Evolutionary conservation across 2,329 filamentous ascomycete genomes (phyloP), one percentile per base, ranked within the genome.

Genomic region (Nigrograna mackinnonii): DNA sequence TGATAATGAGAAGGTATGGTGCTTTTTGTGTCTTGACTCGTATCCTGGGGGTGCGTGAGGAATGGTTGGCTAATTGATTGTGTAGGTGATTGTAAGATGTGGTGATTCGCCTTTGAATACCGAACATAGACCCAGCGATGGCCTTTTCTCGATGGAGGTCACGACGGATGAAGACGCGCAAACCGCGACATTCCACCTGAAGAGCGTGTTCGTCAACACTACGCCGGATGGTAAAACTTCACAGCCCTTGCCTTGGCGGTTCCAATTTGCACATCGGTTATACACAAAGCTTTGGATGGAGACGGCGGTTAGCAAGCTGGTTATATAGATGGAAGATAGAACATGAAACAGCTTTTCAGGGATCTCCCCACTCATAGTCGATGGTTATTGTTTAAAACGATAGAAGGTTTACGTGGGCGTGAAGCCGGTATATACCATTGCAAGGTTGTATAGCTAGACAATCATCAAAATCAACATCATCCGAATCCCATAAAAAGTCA

Each of bases 271-370:
- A 32, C 68, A 70, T 47, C 52, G 61, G 30, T 52, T 60, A 52
- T 70, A 70, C 31, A 67, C 66, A 0, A 69, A 70, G 52, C 49
- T 71, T 17, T 70, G 66, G 68, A 69, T 71, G 67, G 68, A 71
- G 52, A 66, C 66, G 14, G 67, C 66, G 22, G 67, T 67, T 5
- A 47, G 66, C 46, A 69, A 66, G 37, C 37, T 70, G 49, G 39
- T 68, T 48, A 61, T 60, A 43, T 65, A 55, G 41, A 18, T n/a
- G 20, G 2, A 33, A n/a, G n/a, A n/a, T n/a, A n/a, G n/a, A n/a
- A n/a, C n/a, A n/a, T n/a, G n/a, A n/a, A n/a, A n/a, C n/a, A n/a
- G n/a, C n/a, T n/a, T n/a, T n/a, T n/a, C n/a, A n/a, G n/a, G n/a
- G n/a, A n/a, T n/a, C n/a, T n/a, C n/a, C n/a, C n/a, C n/a, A n/a